These are phyloP conservation scores for Lipomyces sp. DNA, from an alignment of 805 yeast species.

Conservation along the genomic window DNA sequence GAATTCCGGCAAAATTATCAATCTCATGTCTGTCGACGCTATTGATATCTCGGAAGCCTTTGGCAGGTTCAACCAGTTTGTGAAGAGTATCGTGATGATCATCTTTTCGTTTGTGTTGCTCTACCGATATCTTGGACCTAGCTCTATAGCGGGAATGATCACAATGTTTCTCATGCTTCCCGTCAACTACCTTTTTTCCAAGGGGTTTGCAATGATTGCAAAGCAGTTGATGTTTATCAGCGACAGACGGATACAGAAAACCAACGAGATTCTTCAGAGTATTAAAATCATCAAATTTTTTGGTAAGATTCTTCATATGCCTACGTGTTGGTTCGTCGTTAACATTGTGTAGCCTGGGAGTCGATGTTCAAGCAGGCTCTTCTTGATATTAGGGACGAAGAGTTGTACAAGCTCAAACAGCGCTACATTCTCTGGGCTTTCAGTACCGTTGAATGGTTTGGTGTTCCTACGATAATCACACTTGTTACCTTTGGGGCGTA, in stretches of 20 bases:
- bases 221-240: conserved; percentile 70
- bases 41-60: conserved; percentile 10
- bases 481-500: conserved; percentile 72
- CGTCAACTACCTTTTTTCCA: conserved; percentile 63
- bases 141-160: conserved; percentile 15
- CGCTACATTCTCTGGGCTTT: conserved; percentile 65
- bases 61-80: conserved; percentile 30
- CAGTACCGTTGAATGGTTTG: neutral
- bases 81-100: conserved; percentile 36
- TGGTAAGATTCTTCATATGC: conserved; percentile 37
- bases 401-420: conserved; percentile 53
- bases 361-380: conserved; percentile 69
- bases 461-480: conserved; percentile 58
- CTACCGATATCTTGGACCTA: conserved; percentile 9
- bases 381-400: conserved; percentile 66
- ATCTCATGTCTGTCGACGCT: conserved; percentile 59
- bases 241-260: conserved; percentile 83
- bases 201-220: conserved; percentile 60
- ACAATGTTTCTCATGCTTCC: conserved; percentile 48
- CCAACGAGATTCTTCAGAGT: conserved; percentile 87
- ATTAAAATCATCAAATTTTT: conserved; percentile 91
- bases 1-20: conserved; percentile 35
- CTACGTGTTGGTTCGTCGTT: neutral
- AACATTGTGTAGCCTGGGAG: conserved; percentile 68
- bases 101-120: conserved; percentile 5